These are phyloP conservation scores for Gossypium anomalum DNA, from an alignment of 345 rosid species.

Conservation along the genomic window DNA sequence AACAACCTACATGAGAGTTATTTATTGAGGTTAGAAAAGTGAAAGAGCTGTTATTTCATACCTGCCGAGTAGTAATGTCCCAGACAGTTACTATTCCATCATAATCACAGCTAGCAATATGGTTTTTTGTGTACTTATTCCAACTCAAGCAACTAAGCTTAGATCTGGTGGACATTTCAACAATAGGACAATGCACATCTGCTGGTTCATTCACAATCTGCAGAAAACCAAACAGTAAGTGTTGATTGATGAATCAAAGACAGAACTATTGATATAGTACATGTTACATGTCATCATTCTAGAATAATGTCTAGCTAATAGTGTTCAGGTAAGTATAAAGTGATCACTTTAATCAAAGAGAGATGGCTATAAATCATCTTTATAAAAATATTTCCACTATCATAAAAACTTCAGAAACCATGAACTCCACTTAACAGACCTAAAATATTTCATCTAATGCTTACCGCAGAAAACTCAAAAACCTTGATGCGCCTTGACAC, in stretches of 20 bases:
- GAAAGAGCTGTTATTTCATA: slow-evolving; percentile 4
- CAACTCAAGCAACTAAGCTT: slow-evolving; percentile 71
- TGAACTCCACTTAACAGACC: not conserved
- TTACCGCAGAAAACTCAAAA: slow-evolving; percentile 56
- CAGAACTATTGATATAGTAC: not conserved
- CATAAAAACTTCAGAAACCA: not conserved
- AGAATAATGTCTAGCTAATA: not conserved
- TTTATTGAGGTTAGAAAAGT: not conserved
- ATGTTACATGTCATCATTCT: not conserved
- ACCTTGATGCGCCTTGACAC: slow-evolving; percentile 54
- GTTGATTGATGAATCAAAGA: not conserved
- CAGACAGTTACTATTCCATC: slow-evolving; percentile 59
- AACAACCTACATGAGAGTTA: not conserved
- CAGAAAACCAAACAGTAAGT: slow-evolving; percentile 6
- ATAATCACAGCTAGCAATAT: slow-evolving; percentile 63
- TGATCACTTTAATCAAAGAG: not conserved
- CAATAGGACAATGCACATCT: slow-evolving; percentile 49
- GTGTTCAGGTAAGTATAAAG: not conserved
- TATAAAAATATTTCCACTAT: not conserved
- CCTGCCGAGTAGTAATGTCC: slow-evolving; percentile 61
- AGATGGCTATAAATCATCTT: not conserved
- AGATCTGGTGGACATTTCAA: slow-evolving; percentile 52
- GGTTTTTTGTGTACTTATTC: slow-evolving; percentile 56
- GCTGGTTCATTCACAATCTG: slow-evolving; percentile 55
- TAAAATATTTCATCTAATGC: slow-evolving; percentile 10